Evolutionary conservation across 2,329 filamentous ascomycete species (phyloP), one percentile per base, ranked within the genome.

Genomic region (Tympanopsis confertula): DNA sequence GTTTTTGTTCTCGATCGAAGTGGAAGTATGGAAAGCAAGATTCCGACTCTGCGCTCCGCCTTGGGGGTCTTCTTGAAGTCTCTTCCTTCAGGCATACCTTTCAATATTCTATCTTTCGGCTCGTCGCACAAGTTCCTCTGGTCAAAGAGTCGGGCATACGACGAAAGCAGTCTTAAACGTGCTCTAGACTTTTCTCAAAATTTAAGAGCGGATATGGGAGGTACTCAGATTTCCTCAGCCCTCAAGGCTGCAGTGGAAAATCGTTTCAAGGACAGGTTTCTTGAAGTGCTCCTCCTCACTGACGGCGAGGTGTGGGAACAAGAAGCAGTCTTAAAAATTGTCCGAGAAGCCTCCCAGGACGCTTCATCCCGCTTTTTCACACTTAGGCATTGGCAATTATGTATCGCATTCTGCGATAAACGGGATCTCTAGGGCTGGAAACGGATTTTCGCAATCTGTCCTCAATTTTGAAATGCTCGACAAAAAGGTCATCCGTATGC

Each of bases 1-100:
- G 63, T 78, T 13, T 78, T 79, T 44, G 58, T 79, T 3, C 69
- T 68, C 26, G 75, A 79, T 48, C 63, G 71, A 42, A 75, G 70
- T 40, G 72, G 71, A 0, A 73, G 69, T 40, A 74, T 72, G 69
- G 4, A 13, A 1, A 39, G 37, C 3, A 66, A 63, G 36, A 72
- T 72, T 13, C 39, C 35, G 1, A 59, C 67, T 13, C 55, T 68
- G 1, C 53, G 57, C 19, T 56, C 62, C 17, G 68, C 68, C 2
- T 54, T 74, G 35, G 60, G 63, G n/a, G 57, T 72, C 10, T 74
- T 74, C 45, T 44, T 74, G 24, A 72, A 70, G 46, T 70, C 66
- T 1, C 51, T 74, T 18, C 69, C 68, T 1, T 36, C 65, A 4
- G 64, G 66, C 13, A 58, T 66, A 10, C 63, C 65, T 39, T 74